Conservation (phyloP, 2,329 filamentous ascomycete genomes). For the Cyanodermella asteris region DNA sequence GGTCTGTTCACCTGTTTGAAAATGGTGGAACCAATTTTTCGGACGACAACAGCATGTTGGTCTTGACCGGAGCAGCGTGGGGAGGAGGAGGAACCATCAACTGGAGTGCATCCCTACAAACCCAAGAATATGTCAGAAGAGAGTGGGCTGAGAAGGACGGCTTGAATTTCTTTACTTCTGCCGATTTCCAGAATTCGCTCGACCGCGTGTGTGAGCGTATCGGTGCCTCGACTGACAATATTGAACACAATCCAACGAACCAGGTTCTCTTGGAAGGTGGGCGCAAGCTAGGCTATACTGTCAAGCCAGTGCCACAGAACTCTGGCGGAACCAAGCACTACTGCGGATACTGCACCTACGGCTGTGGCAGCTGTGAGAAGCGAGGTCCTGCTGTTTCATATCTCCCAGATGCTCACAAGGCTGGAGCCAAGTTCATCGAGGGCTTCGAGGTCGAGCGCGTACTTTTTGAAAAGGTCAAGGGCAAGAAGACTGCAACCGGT, state of each 20-base stretch:
- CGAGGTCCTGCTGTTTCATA: constrained; percentile 57
- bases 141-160: constrained; percentile 59
- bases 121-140: constrained; percentile 52
- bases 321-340: constrained; percentile 51
- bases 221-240: constrained; percentile 44
- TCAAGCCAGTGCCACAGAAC: constrained; percentile 55
- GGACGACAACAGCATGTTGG: constrained; percentile 34
- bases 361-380: constrained; percentile 47
- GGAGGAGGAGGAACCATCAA: constrained; percentile 79
- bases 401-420: constrained; percentile 55
- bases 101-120: constrained; percentile 49
- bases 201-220: constrained; percentile 61
- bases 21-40: constrained; percentile 35
- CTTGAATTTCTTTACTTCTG: constrained; percentile 50
- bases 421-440: constrained; percentile 65
- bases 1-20: constrained; percentile 44
- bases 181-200: constrained; percentile 54
- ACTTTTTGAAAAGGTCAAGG: constrained; percentile 37
- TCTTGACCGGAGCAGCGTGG: constrained; percentile 52
- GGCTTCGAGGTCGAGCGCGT: constrained; percentile 54
- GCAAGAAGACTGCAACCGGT: constrained; percentile 40
- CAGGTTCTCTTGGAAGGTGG: constrained; percentile 52
- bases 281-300: constrained; percentile 48
- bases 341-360: constrained; percentile 43
- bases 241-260: constrained; percentile 56